Conservation (phyloP, 1,139 yeast genomes). For the Suhomyces wounanorum region DNA sequence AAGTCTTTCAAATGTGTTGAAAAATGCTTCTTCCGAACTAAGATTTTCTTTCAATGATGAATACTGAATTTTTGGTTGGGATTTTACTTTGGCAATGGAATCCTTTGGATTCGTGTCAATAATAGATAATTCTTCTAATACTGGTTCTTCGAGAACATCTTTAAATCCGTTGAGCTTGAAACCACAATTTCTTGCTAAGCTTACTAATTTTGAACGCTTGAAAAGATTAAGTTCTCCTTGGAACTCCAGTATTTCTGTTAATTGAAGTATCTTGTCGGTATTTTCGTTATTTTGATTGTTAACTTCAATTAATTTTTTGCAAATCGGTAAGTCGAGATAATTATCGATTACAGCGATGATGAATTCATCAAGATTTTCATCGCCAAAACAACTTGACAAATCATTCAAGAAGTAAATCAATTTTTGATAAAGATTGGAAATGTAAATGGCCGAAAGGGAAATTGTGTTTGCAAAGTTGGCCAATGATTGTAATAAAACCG, state of each 20-base stretch:
- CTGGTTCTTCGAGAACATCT: constrained; percentile 30
- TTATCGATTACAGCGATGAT: constrained; percentile 33
- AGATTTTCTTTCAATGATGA: constrained; percentile 20
- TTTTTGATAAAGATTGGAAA: constrained; percentile 37
- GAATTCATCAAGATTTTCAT: constrained; percentile 29
- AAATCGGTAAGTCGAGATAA: constrained; percentile 32
- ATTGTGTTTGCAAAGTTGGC: constrained; percentile 30
- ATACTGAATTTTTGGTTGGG: constrained; percentile 13
- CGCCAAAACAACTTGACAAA: constrained; percentile 25
- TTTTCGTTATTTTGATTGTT: constrained; percentile 16
- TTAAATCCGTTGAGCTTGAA: constrained; percentile 43
- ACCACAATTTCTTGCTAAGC: constrained; percentile 36
- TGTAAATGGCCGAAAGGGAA: constrained; percentile 36
- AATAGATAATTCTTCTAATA: constrained; percentile 20
- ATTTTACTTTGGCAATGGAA: neutral
- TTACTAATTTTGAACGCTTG: constrained; percentile 45
- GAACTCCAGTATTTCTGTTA: constrained; percentile 40
- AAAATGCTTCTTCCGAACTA: constrained; percentile 21
- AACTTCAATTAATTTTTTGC: constrained; percentile 23
- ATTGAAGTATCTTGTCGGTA: constrained; percentile 19
- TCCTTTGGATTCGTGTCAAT: constrained; percentile 19
- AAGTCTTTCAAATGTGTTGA: constrained; percentile 31
- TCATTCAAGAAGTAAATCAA: constrained; percentile 43
- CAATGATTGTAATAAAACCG: constrained; percentile 29
- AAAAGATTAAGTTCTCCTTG: constrained; percentile 49